phyloP scores from a whole-genome alignment of 306 rosid genomes.

The Vicia villosa region DNA sequence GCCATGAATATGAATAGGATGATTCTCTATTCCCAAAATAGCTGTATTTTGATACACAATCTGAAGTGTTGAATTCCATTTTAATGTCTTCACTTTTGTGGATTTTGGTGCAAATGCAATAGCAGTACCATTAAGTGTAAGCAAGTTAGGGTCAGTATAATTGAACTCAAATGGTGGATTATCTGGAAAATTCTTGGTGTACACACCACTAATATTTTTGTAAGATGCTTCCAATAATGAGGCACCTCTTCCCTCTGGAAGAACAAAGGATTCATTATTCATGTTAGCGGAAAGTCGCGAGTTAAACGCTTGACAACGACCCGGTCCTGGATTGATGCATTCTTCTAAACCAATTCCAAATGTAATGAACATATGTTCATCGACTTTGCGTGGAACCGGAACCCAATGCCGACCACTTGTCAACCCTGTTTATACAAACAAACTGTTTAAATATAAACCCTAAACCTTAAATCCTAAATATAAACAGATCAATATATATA shows the following conservation, averaged over 20 bases:
- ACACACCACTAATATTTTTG: conserved; percentile 35
- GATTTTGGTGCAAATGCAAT: conserved; percentile 45
- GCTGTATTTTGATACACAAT: conserved; percentile 61
- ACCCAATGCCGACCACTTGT: conserved; percentile 53
- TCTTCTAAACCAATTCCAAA: conserved; percentile 35
- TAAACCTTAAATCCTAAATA: too few species aligned
- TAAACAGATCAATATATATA: too few species aligned
- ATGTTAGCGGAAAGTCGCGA: conserved; percentile 52
- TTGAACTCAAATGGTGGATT: conserved; percentile 44
- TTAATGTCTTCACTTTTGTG: conserved; percentile 58
- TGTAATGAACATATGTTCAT: conserved; percentile 56
- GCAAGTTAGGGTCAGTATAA: conserved; percentile 31
- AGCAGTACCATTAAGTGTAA: neutral
- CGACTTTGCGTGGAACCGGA: conserved; percentile 48
- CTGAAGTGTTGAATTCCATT: conserved; percentile 60
- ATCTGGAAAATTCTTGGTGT: conserved; percentile 56
- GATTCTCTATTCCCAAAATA: conserved; percentile 41
- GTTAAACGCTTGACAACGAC: neutral
- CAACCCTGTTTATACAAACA: conserved; percentile 27
- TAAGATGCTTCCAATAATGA: conserved; percentile 59
- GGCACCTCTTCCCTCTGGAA: conserved; percentile 33
- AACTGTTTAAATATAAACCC: too few species aligned
- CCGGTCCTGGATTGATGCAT: conserved; percentile 34
- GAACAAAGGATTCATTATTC: conserved; percentile 67
- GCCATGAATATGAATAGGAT: conserved; percentile 67